These are phyloP conservation scores for Phytophthora syringae DNA, from an alignment of 352 stramenopile species.

Conservation along the genomic window DNA sequence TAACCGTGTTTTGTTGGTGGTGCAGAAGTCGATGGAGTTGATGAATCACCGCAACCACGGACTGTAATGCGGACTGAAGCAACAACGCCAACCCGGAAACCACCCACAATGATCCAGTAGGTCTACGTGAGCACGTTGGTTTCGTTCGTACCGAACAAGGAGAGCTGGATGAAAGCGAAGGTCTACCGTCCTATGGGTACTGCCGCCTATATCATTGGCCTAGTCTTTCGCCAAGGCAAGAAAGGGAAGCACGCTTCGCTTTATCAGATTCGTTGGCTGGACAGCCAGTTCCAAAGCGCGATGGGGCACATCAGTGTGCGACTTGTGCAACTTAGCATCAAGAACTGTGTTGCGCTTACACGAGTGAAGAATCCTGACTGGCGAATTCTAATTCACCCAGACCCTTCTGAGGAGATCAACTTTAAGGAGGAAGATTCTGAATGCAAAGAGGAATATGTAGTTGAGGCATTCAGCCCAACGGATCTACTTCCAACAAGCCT, in stretches of 20 bases:
- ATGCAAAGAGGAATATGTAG: not conserved
- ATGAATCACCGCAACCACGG: too few relatives aligned
- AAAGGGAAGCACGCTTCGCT: slow-evolving; percentile 4
- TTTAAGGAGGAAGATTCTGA: not conserved
- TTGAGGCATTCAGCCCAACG: slow-evolving; percentile 3
- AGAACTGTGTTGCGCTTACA: slow-evolving; percentile 2
- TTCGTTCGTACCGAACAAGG: not conserved
- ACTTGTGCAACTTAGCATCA: not conserved
- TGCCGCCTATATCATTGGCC: slow-evolving; percentile 1
- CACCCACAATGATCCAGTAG: not conserved
- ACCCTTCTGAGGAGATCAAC: not conserved
- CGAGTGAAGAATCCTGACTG: not conserved
- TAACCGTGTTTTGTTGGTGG: too few relatives aligned
- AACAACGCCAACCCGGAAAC: not conserved
- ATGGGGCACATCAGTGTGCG: not conserved
- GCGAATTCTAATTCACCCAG: not conserved
- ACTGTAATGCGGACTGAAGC: too few relatives aligned
- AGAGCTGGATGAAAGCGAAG: slow-evolving; percentile 9
- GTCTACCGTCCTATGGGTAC: not conserved
- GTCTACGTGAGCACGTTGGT: slow-evolving; percentile 1
- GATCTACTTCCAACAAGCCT: not conserved
- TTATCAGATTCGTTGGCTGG: slow-evolving; percentile 13
- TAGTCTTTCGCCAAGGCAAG: slow-evolving; percentile 2
- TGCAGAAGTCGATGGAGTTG: too few relatives aligned
- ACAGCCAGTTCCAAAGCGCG: slow-evolving; percentile 10